These are phyloP conservation scores for Bolboschoenoplectus hybrid DNA, from an alignment of 202 grass and related monocot genomes.

Conservation along the genomic window DNA sequence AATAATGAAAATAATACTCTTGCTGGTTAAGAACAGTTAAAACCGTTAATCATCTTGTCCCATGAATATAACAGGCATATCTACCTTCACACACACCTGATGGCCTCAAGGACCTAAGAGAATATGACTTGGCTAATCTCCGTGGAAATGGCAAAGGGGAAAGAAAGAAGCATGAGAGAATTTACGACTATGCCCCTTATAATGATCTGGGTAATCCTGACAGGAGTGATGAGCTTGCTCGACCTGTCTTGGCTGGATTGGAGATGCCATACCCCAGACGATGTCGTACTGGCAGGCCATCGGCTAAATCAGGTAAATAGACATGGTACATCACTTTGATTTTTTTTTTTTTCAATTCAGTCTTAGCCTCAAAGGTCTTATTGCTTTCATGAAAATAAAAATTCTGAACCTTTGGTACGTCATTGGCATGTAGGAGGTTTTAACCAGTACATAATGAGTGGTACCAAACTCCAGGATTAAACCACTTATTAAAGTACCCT, in stretches of 20 bases:
- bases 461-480: background rate
- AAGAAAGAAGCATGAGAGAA: constrained; percentile 50
- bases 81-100: constrained; percentile 55
- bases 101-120: constrained; percentile 45
- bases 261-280: constrained; percentile 57
- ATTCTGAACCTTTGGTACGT: background rate
- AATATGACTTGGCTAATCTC: constrained; percentile 34
- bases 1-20: background rate
- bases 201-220: constrained; percentile 61
- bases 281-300: constrained; percentile 51
- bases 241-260: constrained; percentile 44
- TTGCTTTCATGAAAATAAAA: constrained; percentile 20
- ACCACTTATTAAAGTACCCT: background rate
- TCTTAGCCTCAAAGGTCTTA: background rate
- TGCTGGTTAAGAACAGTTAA: constrained; percentile 8
- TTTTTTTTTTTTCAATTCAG: constrained; percentile 1
- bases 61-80: constrained; percentile 42
- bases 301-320: constrained; percentile 49
- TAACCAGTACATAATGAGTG: constrained; percentile 8
- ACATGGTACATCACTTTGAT: background rate
- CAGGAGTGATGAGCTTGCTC: constrained; percentile 49
- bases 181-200: constrained; percentile 56
- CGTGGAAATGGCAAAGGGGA: constrained; percentile 52
- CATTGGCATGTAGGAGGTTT: background rate
- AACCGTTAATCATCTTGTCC: background rate